A percentile compares a stretch with the other conserved stretches of the same genome.
These are phyloP conservation scores for Eimeria acervulina DNA, from an alignment of 169 alveolate species.

Conservation along the genomic window DNA sequence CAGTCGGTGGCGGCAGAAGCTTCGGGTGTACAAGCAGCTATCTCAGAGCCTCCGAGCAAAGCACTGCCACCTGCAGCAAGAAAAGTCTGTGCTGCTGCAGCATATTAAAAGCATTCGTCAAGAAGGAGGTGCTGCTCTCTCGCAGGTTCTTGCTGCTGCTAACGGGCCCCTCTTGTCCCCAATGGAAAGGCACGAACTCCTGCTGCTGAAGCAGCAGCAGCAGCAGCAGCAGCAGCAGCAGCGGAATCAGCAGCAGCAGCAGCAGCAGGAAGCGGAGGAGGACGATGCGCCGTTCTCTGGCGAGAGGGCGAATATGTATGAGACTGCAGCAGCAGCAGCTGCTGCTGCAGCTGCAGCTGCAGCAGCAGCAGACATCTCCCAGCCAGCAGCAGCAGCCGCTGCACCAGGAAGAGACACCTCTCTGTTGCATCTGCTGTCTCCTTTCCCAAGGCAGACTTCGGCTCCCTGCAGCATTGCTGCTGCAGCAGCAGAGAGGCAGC, in stretches of 20 bases:
- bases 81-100: not conserved
- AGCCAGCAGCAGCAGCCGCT: no score
- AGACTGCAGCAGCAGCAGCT: no score
- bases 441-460: no score
- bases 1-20: not conserved
- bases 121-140: slow-evolving; percentile 5
- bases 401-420: no score
- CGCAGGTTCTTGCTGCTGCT: not conserved
- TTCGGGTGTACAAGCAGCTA: slow-evolving; percentile 14
- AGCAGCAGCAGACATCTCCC: no score
- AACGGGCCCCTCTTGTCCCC: not conserved
- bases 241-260: not conserved
- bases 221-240: not conserved
- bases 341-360: no score
- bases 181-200: not conserved
- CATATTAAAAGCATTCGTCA: not conserved
- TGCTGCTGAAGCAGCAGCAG: not conserved
- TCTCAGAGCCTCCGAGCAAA: not conserved
- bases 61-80: slow-evolving; percentile 7
- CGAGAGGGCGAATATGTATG: no score
- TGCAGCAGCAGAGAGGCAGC: no score
- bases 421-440: no score
- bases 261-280: not conserved
- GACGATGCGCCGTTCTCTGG: no score
- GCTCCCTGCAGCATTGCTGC: no score